Conservation (phyloP, 495 filamentous ascomycete species). For the Penicillium atrosanguineum region DNA sequence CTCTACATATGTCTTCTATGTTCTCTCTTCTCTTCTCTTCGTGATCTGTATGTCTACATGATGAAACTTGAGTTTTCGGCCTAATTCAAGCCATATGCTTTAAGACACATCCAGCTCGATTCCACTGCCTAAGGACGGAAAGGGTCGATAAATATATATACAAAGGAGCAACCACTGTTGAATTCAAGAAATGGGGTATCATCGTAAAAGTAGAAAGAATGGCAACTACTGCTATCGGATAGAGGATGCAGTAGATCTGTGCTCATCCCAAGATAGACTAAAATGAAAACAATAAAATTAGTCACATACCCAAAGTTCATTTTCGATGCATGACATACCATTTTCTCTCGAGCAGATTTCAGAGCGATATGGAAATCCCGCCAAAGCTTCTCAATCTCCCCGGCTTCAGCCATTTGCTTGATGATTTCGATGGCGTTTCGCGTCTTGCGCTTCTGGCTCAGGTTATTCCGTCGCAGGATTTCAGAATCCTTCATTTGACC, state of each 20-base stretch:
- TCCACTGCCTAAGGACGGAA: neutral
- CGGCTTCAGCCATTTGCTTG: conserved; percentile 53
- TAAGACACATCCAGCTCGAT: neutral
- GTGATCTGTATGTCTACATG: conserved; percentile 31
- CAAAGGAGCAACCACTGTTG: neutral
- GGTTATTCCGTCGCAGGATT: conserved; percentile 52
- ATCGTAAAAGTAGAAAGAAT: neutral
- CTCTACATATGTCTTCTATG: conserved; percentile 15
- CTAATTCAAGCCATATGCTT: conserved; percentile 3
- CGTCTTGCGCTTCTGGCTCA: conserved; percentile 50
- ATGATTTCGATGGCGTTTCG: conserved; percentile 56
- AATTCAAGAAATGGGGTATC: neutral
- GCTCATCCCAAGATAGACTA: conserved; percentile 3
- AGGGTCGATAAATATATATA: neutral
- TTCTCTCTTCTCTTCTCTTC: conserved; percentile 25
- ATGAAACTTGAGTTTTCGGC: conserved; percentile 29
- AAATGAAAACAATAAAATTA: neutral
- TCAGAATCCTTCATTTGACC: conserved; percentile 53
- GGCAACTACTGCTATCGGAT: neutral
- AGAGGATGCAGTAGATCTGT: neutral
- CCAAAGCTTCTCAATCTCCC: conserved; percentile 57
- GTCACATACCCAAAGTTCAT: neutral
- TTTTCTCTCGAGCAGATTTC: conserved; percentile 30
- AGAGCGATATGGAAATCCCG: conserved; percentile 58
- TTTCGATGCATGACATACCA: conserved; percentile 1